A percentile compares a stretch with the other conserved stretches of the same genome.
Conservation (phyloP, 495 filamentous ascomycete genomes). For the Aspergillus coremiiformis region DNA sequence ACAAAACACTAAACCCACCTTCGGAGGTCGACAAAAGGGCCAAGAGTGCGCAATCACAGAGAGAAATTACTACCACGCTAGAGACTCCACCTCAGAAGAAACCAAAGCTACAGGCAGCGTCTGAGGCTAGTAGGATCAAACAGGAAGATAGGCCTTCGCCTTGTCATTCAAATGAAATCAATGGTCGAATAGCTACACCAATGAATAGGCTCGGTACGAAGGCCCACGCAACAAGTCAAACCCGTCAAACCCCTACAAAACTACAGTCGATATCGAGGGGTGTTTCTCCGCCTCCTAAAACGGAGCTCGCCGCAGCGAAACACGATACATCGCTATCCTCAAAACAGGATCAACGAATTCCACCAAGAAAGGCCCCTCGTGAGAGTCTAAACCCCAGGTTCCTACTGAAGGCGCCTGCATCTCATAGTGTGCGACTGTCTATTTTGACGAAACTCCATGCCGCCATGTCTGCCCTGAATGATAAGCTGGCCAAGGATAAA, state of each 20-base stretch:
- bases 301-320: conserved; percentile 18
- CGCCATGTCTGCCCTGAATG: conserved; percentile 64
- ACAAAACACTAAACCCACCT: conserved; percentile 22
- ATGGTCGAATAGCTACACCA: neutral
- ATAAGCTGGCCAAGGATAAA: conserved; percentile 40
- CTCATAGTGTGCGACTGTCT: conserved; percentile 57
- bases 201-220: neutral
- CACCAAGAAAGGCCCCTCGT: conserved; percentile 31
- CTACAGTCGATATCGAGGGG: conserved; percentile 20
- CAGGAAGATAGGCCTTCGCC: neutral
- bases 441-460: conserved; percentile 68
- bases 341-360: conserved; percentile 12
- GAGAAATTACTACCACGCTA: neutral
- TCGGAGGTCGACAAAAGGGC: neutral
- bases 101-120: conserved; percentile 7
- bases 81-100: conserved; percentile 4
- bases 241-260: neutral
- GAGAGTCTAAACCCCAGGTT: conserved; percentile 73
- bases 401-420: conserved; percentile 61
- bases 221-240: conserved; percentile 1
- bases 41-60: neutral
- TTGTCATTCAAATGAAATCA: neutral
- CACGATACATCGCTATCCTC: conserved; percentile 7
- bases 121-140: neutral
- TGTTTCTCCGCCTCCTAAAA: conserved; percentile 32